Percentiles rank a stretch among this genome's conserved stretches.
phyloP scores from a whole-genome alignment of 2,329 filamentous ascomycete genomes.

The Calonectria henricotiae region DNA sequence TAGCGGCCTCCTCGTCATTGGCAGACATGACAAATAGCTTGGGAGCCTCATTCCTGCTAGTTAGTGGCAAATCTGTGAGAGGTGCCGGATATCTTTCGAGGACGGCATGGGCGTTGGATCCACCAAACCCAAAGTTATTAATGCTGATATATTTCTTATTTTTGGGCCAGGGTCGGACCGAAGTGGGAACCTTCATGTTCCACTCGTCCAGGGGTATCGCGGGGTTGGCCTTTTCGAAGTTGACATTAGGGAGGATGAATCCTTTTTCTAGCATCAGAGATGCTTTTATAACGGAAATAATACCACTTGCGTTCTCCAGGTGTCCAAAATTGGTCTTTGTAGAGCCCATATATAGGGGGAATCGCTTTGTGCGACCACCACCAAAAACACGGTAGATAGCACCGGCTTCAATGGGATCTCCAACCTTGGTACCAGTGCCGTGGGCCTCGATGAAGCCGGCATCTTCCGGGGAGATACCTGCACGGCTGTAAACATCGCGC shows the following conservation, averaged over 20 bases:
- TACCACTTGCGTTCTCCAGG: slow-evolving; percentile 68
- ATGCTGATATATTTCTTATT: slow-evolving; percentile 68
- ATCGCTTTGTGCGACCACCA: slow-evolving; percentile 55
- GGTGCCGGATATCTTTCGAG: slow-evolving; percentile 49
- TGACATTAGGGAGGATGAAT: slow-evolving; percentile 67
- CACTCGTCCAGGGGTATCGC: slow-evolving; percentile 67
- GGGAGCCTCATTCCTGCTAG: slow-evolving; percentile 41
- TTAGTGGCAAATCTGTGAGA: slow-evolving; percentile 32
- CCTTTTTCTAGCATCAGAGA: slow-evolving; percentile 68
- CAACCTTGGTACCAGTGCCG: slow-evolving; percentile 71
- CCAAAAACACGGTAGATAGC: slow-evolving; percentile 66
- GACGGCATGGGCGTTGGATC: slow-evolving; percentile 64
- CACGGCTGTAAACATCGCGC: slow-evolving; percentile 56
- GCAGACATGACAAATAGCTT: slow-evolving; percentile 64
- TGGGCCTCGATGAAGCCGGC: slow-evolving; percentile 66
- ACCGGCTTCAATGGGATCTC: slow-evolving; percentile 71
- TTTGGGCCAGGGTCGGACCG: slow-evolving; percentile 63
- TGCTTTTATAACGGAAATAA: slow-evolving; percentile 69
- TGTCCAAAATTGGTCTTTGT: slow-evolving; percentile 71
- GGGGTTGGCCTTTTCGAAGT: slow-evolving; percentile 67
- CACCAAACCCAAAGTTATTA: slow-evolving; percentile 67
- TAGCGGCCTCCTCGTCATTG: slow-evolving; percentile 58
- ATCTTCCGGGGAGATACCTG: slow-evolving; percentile 53
- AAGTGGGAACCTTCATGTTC: slow-evolving; percentile 66
- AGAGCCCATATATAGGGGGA: slow-evolving; percentile 64